These are phyloP conservation scores for Spongispora temasekensis DNA, from an alignment of 1,284 basidiomycete species.

Conservation along the genomic window DNA sequence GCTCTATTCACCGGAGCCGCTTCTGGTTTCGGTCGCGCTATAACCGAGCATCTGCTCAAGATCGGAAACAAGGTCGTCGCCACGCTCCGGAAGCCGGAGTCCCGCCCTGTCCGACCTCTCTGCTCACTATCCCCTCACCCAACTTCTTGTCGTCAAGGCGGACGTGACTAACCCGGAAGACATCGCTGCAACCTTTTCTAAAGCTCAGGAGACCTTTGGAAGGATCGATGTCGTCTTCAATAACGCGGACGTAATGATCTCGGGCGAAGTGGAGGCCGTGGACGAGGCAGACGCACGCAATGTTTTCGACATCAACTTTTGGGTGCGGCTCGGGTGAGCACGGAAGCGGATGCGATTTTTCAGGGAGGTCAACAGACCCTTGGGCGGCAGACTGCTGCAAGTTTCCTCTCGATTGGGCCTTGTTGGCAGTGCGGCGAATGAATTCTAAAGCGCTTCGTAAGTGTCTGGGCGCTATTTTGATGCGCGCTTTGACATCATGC, in stretches of 20 bases:
- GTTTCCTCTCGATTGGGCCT: conserved; percentile 27
- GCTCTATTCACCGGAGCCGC: conserved; percentile 29
- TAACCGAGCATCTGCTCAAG: conserved; percentile 29
- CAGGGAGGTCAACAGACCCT: conserved; percentile 34
- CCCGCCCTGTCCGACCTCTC: conserved; percentile 31
- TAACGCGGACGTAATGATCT: conserved; percentile 19
- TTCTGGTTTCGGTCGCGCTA: conserved; percentile 29
- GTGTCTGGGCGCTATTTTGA: neutral
- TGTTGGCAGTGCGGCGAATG: conserved; percentile 4
- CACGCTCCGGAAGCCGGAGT: conserved; percentile 34
- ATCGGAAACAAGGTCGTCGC: conserved; percentile 39
- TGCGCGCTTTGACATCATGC: neutral
- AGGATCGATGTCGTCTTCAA: conserved; percentile 47
- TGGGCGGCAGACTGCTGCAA: conserved; percentile 33
- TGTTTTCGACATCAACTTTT: conserved; percentile 40
- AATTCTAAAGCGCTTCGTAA: conserved; percentile 30
- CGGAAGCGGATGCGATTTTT: conserved; percentile 36
- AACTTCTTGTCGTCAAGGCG: conserved; percentile 40
- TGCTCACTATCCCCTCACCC: conserved; percentile 25
- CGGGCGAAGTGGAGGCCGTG: conserved; percentile 23
- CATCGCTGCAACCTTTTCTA: conserved; percentile 36
- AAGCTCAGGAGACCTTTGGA: conserved; percentile 38
- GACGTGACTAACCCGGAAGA: conserved; percentile 38
- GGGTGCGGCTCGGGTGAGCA: conserved; percentile 28
- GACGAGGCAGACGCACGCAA: conserved; percentile 28